Conservation (phyloP, 495 filamentous ascomycete species). For the Neurospora cerealis region DNA sequence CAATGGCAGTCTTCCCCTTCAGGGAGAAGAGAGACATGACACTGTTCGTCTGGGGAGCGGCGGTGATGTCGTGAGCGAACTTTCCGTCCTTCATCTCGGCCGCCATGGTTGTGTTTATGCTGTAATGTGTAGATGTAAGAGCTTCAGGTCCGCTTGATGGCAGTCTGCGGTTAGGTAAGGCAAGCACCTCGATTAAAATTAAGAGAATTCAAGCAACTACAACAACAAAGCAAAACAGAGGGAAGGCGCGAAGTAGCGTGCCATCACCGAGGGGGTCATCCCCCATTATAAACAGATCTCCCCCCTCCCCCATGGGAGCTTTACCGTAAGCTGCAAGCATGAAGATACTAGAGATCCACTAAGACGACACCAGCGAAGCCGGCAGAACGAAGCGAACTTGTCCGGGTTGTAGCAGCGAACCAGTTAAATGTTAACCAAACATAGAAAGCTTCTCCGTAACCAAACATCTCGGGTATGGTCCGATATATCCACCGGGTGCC, state of each 20-base stretch:
- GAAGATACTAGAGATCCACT: neutral
- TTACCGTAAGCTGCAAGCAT: neutral
- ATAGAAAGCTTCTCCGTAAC: too few relatives aligned
- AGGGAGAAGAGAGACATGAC: constrained; percentile 76
- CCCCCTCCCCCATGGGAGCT: neutral
- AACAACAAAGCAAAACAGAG: neutral
- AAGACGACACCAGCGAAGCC: neutral
- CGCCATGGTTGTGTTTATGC: constrained; percentile 22
- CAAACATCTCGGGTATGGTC: too few relatives aligned
- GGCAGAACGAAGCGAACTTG: neutral
- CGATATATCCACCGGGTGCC: neutral
- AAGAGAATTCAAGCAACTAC: neutral
- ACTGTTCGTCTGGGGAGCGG: constrained; percentile 47
- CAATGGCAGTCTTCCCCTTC: constrained; percentile 73
- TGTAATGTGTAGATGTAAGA: neutral
- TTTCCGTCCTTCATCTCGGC: constrained; percentile 39
- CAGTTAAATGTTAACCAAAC: too few relatives aligned
- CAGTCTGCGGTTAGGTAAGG: neutral
- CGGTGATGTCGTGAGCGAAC: constrained; percentile 53
- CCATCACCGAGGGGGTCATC: neutral
- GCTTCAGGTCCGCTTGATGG: neutral
- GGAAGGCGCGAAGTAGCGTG: neutral
- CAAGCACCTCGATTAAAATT: neutral
- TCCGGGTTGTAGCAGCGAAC: too few relatives aligned
- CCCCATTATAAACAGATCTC: neutral